phyloP scores from a whole-genome alignment of 1,284 basidiomycete species.

The Lignosus rhinocerotis region DNA sequence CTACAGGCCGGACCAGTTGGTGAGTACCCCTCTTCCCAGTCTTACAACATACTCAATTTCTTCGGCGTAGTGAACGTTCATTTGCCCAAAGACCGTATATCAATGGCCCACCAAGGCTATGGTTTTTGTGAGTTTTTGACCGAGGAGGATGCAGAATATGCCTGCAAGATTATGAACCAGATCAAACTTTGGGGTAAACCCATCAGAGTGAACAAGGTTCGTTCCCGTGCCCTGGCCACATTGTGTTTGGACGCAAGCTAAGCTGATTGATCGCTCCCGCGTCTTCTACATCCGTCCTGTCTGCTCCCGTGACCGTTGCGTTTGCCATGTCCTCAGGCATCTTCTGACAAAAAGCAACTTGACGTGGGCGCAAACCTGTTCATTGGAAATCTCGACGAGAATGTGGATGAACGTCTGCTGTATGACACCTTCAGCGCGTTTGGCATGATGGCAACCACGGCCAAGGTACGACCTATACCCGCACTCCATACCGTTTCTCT shows the following conservation, averaged over 20 bases:
- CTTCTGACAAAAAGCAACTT: constrained; percentile 96
- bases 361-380: constrained; percentile 96
- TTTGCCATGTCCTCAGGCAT: constrained; percentile 53
- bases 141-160: constrained; percentile 98
- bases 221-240: constrained; percentile 30
- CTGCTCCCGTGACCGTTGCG: background rate
- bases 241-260: background rate
- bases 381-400: constrained; percentile 92
- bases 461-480: constrained; percentile 68
- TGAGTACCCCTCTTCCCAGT: constrained; percentile 41
- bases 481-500: constrained; percentile 6
- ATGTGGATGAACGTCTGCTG: constrained; percentile 89
- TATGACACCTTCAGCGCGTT: constrained; percentile 97
- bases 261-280: background rate
- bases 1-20: constrained; percentile 96
- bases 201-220: constrained; percentile 95
- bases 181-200: constrained; percentile 99
- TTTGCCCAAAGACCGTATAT: constrained; percentile 99
- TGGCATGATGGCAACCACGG: constrained; percentile 90
- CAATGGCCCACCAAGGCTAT: constrained; percentile 97
- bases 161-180: constrained; percentile 99
- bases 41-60: constrained; percentile 5
- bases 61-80: constrained; percentile 84
- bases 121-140: constrained; percentile 99
- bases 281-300: background rate